phyloP scores from a whole-genome alignment of 768 basidiomycete genomes.

The Agaricus subrufescens region DNA sequence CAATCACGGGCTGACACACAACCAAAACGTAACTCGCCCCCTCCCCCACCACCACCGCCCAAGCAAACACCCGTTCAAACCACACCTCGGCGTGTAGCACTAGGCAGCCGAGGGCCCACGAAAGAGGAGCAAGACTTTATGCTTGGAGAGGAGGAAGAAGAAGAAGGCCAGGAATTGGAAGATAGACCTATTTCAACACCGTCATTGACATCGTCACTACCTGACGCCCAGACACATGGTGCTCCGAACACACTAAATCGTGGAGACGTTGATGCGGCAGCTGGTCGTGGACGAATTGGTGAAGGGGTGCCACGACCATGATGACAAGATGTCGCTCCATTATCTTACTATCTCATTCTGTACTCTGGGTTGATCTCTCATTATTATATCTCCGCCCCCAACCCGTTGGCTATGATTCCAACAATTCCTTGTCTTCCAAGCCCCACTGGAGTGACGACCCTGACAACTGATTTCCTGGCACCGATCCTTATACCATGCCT shows the following conservation, averaged over 20 bases:
- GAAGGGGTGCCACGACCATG: not conserved
- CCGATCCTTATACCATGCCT: too few relatives aligned
- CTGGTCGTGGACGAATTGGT: not conserved
- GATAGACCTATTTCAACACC: slow-evolving; percentile 1
- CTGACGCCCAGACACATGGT: not conserved
- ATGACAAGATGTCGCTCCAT: not conserved
- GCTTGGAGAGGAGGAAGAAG: slow-evolving; percentile 28
- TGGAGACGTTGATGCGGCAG: not conserved
- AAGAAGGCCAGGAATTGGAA: slow-evolving; percentile 18
- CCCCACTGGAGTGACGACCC: too few relatives aligned
- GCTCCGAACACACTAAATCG: not conserved
- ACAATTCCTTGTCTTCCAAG: too few relatives aligned
- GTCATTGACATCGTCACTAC: not conserved
- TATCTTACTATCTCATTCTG: not conserved
- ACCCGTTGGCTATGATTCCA: too few relatives aligned
- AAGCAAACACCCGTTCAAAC: slow-evolving; percentile 13
- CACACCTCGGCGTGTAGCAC: slow-evolving; percentile 4
- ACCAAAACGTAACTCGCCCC: slow-evolving; percentile 16
- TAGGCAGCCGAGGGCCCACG: slow-evolving; percentile 12
- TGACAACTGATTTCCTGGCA: too few relatives aligned
- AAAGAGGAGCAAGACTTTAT: slow-evolving; percentile 32
- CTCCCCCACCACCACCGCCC: slow-evolving; percentile 12
- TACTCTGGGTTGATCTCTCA: not conserved
- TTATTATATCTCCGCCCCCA: too few relatives aligned
- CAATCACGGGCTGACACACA: slow-evolving; percentile 22